These are phyloP conservation scores for Chlamydomonas urium DNA, from an alignment of 139 green algal species.

Conservation along the genomic window DNA sequence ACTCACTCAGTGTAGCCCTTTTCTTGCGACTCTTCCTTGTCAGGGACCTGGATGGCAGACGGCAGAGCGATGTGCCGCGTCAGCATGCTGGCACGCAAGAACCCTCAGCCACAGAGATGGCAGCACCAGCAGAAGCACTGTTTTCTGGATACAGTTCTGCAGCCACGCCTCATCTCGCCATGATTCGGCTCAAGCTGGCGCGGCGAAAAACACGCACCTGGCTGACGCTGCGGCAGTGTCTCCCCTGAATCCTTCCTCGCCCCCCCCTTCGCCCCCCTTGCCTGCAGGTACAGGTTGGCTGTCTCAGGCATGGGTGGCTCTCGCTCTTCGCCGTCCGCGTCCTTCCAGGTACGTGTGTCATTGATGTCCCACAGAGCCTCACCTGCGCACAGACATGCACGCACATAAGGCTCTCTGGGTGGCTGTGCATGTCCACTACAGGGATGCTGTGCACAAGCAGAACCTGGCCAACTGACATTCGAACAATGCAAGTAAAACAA, in stretches of 20 bases:
- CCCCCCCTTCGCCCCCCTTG: not conserved
- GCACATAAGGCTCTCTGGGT: not conserved
- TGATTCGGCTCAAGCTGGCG: not conserved
- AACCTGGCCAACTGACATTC: no score
- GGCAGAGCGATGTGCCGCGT: no score
- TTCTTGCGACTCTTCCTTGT: no score
- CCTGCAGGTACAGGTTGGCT: conserved; percentile 34
- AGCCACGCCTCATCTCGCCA: no score
- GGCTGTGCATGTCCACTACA: not conserved
- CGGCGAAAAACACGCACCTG: not conserved
- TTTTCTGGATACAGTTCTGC: not conserved
- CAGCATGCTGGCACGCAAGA: no score
- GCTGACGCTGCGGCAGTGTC: not conserved
- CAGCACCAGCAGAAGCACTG: no score
- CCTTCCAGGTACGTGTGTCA: conserved; percentile 23
- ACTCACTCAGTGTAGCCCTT: no score
- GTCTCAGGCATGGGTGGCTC: conserved; percentile 12
- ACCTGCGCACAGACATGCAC: conserved; percentile 12
- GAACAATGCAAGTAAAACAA: no score
- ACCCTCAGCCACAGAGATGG: no score
- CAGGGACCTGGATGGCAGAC: no score
- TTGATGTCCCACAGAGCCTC: conserved; percentile 28
- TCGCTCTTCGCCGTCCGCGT: conserved; percentile 24
- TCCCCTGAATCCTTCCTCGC: not conserved
- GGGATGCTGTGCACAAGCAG: no score